phyloP scores from a whole-genome alignment of 2,329 filamentous ascomycete species.

The Blastomyces parvus region DNA sequence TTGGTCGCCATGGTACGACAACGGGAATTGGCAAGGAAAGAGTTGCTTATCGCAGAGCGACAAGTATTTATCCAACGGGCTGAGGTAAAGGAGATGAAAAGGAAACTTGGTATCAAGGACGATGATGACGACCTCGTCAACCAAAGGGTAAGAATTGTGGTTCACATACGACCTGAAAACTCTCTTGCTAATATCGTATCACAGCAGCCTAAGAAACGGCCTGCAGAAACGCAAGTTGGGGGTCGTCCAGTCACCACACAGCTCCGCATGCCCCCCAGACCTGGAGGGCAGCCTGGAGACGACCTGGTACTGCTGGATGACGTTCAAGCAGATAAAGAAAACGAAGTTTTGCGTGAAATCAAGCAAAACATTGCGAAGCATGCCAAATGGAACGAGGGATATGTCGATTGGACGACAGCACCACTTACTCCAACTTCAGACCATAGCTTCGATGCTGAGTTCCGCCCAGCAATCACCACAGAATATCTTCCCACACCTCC shows the following conservation, averaged over 20 bases:
- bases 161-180: conserved; percentile 27
- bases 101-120: conserved; percentile 77
- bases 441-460: conserved; percentile 51
- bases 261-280: conserved; percentile 58
- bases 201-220: conserved; percentile 63
- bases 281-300: conserved; percentile 65
- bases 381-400: conserved; percentile 81
- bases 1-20: conserved; percentile 68
- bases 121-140: conserved; percentile 93
- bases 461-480: conserved; percentile 58
- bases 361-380: conserved; percentile 82
- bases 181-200: conserved; percentile 28
- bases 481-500: conserved; percentile 51
- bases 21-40: conserved; percentile 69
- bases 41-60: conserved; percentile 64
- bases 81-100: conserved; percentile 78
- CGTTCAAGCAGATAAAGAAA: conserved; percentile 69
- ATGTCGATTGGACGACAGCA: conserved; percentile 76
- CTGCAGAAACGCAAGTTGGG: conserved; percentile 49
- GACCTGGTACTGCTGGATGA: conserved; percentile 72
- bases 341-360: conserved; percentile 69
- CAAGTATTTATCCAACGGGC: conserved; percentile 73
- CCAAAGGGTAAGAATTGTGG: conserved; percentile 59
- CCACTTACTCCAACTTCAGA: conserved; percentile 72
- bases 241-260: conserved; percentile 55